phyloP scores from a whole-genome alignment of 2,329 filamentous ascomycete genomes.

The Rhexocercosporidium sp. region DNA sequence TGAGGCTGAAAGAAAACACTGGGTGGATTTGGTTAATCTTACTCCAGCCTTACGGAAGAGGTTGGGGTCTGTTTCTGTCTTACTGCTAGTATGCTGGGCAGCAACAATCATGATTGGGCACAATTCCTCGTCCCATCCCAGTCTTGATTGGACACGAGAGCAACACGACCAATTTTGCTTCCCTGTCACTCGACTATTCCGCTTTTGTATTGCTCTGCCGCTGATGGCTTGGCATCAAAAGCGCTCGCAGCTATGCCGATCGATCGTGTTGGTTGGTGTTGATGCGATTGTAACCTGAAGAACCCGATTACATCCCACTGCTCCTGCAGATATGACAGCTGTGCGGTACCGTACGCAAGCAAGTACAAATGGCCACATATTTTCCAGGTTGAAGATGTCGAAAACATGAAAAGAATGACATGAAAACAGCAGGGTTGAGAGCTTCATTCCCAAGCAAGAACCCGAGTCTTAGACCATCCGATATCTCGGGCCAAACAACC shows the following conservation, averaged over 20 bases:
- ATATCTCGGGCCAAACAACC: not conserved
- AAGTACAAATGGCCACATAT: not conserved
- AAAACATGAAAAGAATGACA: not conserved
- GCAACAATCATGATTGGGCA: constrained; percentile 9
- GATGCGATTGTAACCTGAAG: too few relatives aligned
- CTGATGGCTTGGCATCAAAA: not conserved
- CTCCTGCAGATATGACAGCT: not conserved
- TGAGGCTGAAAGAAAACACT: constrained; percentile 7
- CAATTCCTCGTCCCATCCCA: not conserved
- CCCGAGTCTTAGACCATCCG: not conserved
- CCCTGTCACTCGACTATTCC: not conserved
- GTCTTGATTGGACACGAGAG: constrained; percentile 4
- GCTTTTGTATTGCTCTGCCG: not conserved
- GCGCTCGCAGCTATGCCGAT: not conserved
- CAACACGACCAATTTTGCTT: not conserved
- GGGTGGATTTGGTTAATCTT: constrained; percentile 5
- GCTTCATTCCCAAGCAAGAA: not conserved
- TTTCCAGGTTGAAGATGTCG: too few relatives aligned
- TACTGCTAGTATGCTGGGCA: constrained; percentile 9
- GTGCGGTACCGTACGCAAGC: not conserved
- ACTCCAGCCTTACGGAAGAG: constrained; percentile 7
- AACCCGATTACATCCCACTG: too few relatives aligned
- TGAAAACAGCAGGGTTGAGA: not conserved
- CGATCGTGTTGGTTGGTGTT: too few relatives aligned
- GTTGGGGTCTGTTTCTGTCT: not conserved